Evolutionary conservation across 768 basidiomycete genomes (phyloP), one percentile per base, ranked within the genome.

Genomic region (Rhodotorula kratochvilovae): DNA sequence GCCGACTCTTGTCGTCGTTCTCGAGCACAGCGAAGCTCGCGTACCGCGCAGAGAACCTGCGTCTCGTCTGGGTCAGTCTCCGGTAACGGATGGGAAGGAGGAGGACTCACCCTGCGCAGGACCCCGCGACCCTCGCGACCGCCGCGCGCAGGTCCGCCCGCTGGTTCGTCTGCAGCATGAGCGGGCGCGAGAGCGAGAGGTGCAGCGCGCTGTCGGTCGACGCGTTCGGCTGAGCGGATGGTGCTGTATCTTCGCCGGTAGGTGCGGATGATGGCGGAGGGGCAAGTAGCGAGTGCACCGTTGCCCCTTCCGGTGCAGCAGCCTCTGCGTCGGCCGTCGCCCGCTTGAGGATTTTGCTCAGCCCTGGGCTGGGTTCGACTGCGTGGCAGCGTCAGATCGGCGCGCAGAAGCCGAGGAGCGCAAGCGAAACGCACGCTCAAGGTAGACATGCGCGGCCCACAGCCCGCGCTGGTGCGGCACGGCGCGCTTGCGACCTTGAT

Each of bases 401-500:
- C 19, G 8, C 13, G 35, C 10, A n/a, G n/a, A n/a, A n/a, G n/a
- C n/a, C n/a, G n/a, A n/a, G n/a, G n/a, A n/a, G n/a, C n/a, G 23
- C 11, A 21, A 42, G 57, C 53, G 13, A 15, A 19, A 74, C 63
- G 78, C 73, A 77, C 94, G 77, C 0, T 88, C 85, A 19, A 91
- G 82, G 78, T 89, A 94, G 63, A 93, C 84, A 81, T 94, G 86
- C 8, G 89, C 83, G 1, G 88, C 87, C 78, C 86, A 94, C 77
- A 94, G 92, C 1, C 94, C 94, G 21, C 91, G 89, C 8, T 92
- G 87, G 78, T 91, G 90, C 4, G 91, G 91, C 1, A 83, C 83
- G 0, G 87, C 83, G 42, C 94, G 86, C 58, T 82, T 83, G 42
- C 93, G 86, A 23, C 94, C 94, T 82, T 94, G 92, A 79, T 96